Conservation (phyloP, 1,284 basidiomycete species). For the Macrocystidia cucumis region DNA sequence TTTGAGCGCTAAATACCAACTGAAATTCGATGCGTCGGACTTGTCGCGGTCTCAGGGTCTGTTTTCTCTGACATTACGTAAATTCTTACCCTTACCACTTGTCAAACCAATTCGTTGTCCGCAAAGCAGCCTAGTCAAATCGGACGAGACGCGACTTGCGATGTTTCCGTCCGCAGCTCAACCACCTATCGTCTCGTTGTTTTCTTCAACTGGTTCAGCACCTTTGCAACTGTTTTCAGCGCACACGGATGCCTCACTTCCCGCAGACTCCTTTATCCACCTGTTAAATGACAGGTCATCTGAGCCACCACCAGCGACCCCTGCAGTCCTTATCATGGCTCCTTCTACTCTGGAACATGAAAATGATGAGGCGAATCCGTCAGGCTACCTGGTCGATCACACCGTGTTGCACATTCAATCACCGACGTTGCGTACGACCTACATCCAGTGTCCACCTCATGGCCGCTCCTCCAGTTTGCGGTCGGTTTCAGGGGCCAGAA, state of each 20-base stretch:
- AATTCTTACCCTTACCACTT: too few relatives aligned
- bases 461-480: constrained; percentile 7
- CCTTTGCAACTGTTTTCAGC: constrained; percentile 54
- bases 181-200: constrained; percentile 63
- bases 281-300: constrained; percentile 55
- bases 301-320: constrained; percentile 38
- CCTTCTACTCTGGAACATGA: constrained; percentile 20
- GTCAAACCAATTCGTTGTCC: neutral
- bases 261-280: constrained; percentile 59
- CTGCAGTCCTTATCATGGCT: constrained; percentile 35
- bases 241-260: constrained; percentile 42
- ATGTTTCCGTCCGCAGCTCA: constrained; percentile 56
- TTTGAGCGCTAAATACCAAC: too few relatives aligned
- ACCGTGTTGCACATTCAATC: constrained; percentile 82
- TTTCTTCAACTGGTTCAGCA: constrained; percentile 68
- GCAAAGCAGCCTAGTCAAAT: neutral
- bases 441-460: constrained; percentile 52
- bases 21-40: too few relatives aligned
- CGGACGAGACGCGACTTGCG: neutral
- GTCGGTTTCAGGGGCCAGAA: constrained; percentile 4
- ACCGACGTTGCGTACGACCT: constrained; percentile 62
- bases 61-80: too few relatives aligned
- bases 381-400: constrained; percentile 45
- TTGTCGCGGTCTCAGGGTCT: too few relatives aligned
- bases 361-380: constrained; percentile 17